phyloP scores from a whole-genome alignment of 2,329 filamentous ascomycete species.

The Pseudogymnoascus sp. region DNA sequence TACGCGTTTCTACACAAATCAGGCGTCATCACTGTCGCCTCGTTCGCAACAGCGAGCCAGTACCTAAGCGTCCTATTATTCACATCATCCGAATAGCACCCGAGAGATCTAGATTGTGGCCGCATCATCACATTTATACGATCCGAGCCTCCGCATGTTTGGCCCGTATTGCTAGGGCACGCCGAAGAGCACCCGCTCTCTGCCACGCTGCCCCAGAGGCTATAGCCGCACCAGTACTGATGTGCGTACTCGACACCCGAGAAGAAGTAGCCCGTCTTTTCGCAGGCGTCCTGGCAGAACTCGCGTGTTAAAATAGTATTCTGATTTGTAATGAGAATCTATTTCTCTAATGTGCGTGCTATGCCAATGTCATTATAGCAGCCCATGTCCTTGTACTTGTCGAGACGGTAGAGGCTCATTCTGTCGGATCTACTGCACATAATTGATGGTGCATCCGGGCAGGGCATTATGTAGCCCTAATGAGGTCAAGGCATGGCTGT shows the following conservation, averaged over 20 bases:
- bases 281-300: not conserved
- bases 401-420: constrained; percentile 10
- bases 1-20: not conserved
- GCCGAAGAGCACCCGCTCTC: not conserved
- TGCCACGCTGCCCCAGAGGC: not conserved
- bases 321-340: not conserved
- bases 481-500: not conserved
- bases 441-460: constrained; percentile 6
- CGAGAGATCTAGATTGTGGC: not conserved
- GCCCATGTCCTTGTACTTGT: not conserved
- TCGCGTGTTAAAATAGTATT: constrained; percentile 1
- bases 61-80: not conserved
- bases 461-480: constrained; percentile 12
- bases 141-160: constrained; percentile 10
- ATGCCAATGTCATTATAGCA: not conserved
- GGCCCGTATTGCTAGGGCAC: not conserved
- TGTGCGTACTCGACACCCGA: not conserved
- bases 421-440: constrained; percentile 12
- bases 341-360: not conserved
- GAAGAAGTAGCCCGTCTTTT: not conserved
- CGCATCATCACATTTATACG: not conserved
- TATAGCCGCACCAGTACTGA: not conserved
- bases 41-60: not conserved
- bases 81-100: not conserved
- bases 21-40: constrained; percentile 9